These are phyloP conservation scores for Termitomyces sp. DNA, from an alignment of 768 basidiomycete species.

Conservation along the genomic window DNA sequence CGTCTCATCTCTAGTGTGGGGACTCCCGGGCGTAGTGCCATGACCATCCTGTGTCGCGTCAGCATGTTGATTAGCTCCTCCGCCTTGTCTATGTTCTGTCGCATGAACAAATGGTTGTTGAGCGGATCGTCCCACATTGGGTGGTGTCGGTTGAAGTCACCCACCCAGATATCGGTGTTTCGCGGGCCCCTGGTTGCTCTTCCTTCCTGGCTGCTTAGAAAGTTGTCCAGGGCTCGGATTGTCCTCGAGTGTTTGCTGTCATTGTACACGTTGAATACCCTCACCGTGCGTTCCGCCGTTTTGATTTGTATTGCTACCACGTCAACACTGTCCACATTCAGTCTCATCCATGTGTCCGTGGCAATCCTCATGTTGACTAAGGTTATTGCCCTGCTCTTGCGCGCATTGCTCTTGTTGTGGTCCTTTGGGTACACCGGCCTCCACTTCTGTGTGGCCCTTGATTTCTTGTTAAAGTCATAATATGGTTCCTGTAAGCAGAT, in stretches of 20 bases:
- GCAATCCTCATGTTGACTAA: neutral
- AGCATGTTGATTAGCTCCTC: no score
- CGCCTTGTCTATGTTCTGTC: no score
- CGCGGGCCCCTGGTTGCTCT: neutral
- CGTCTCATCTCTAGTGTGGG: neutral
- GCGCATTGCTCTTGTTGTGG: neutral
- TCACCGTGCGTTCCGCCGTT: neutral
- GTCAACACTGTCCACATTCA: neutral
- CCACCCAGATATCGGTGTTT: constrained; percentile 20
- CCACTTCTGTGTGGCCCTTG: neutral
- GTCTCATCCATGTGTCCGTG: neutral
- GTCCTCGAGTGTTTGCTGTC: neutral
- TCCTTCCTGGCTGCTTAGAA: neutral
- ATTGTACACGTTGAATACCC: neutral
- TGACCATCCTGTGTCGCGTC: neutral
- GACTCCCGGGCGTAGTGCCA: neutral
- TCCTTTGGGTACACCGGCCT: neutral
- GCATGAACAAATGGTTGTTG: constrained; percentile 26
- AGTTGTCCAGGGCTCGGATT: neutral
- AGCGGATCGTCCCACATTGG: constrained; percentile 32
- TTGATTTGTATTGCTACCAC: neutral
- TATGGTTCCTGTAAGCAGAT: no score
- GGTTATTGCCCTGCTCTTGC: neutral
- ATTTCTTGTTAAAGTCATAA: neutral
- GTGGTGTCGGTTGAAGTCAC: constrained; percentile 40